Evolutionary conservation across 2,329 filamentous ascomycete species (phyloP).

Genomic region (Fusarium brachygibbosum): DNA sequence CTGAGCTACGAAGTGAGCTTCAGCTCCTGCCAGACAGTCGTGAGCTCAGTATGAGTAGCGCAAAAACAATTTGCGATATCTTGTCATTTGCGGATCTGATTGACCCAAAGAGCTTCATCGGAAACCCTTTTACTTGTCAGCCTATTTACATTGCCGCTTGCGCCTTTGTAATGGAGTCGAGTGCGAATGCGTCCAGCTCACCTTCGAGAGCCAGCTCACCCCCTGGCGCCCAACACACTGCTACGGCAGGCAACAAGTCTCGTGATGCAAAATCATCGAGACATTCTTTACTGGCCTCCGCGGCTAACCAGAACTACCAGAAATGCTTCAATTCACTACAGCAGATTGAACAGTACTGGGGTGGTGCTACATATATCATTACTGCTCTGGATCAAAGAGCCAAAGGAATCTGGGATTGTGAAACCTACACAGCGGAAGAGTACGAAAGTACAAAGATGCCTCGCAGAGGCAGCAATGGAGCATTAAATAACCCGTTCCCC

Average conservation of each 20-base stretch:
- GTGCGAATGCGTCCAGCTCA: slow-evolving; percentile 74
- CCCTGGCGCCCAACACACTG: slow-evolving; percentile 44
- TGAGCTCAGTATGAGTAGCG: slow-evolving; percentile 86
- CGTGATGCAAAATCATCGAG: slow-evolving; percentile 64
- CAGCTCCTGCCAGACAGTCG: slow-evolving; percentile 84
- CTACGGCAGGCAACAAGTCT: slow-evolving; percentile 13
- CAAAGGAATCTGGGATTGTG: slow-evolving; percentile 85
- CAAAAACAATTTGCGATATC: slow-evolving; percentile 92
- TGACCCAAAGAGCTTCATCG: slow-evolving; percentile 86
- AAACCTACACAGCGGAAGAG: slow-evolving; percentile 77
- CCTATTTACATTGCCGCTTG: slow-evolving; percentile 93
- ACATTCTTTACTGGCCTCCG: slow-evolving; percentile 82
- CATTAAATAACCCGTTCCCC: slow-evolving; percentile 58
- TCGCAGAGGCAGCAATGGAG: slow-evolving; percentile 57
- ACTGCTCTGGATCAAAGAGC: slow-evolving; percentile 89
- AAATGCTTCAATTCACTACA: slow-evolving; percentile 87
- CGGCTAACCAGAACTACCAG: slow-evolving; percentile 89
- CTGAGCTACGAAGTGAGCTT: slow-evolving; percentile 68
- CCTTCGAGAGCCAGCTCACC: slow-evolving; percentile 69
- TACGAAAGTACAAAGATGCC: slow-evolving; percentile 77
- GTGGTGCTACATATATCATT: slow-evolving; percentile 86
- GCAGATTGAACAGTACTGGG: slow-evolving; percentile 87
- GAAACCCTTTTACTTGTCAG: slow-evolving; percentile 90
- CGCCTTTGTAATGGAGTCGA: slow-evolving; percentile 87
- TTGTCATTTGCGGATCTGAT: slow-evolving; percentile 87